Percentiles rank a stretch among this genome's conserved stretches.
These are phyloP conservation scores for Funneliformis geosporum DNA, from an alignment of 192 early-diverging fungal genomes.

Conservation along the genomic window DNA sequence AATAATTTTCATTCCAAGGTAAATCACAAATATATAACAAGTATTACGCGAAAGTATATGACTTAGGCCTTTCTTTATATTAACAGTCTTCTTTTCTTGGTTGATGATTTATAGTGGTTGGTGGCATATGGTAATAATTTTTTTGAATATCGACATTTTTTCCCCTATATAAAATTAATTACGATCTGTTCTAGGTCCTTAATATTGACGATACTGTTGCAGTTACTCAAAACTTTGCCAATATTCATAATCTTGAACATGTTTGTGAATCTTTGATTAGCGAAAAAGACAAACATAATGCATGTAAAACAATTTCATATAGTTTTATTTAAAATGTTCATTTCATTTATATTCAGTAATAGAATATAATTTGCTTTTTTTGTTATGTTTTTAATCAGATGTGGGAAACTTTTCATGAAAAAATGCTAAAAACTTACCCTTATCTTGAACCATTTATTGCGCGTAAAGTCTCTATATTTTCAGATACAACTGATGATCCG, in stretches of 20 bases:
- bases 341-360: neutral
- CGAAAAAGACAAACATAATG: constrained; percentile 1
- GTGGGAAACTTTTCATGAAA: constrained; percentile 33
- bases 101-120: constrained; percentile 35
- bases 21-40: neutral
- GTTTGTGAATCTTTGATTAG: constrained; percentile 34
- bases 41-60: neutral
- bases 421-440: constrained; percentile 34
- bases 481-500: constrained; percentile 7
- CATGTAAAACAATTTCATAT: neutral
- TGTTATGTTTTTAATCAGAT: constrained; percentile 8
- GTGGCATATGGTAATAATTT: constrained; percentile 44
- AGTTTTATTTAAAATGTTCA: neutral
- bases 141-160: neutral
- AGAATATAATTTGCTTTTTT: constrained; percentile 2
- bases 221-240: constrained; percentile 47
- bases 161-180: neutral
- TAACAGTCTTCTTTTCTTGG: constrained; percentile 6
- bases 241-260: constrained; percentile 37
- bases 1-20: constrained; percentile 51
- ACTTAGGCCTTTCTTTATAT: neutral
- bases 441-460: constrained; percentile 25
- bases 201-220: constrained; percentile 48
- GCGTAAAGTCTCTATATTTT: neutral
- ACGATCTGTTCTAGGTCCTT: constrained; percentile 16